phyloP scores from a whole-genome alignment of 495 filamentous ascomycete species.

The Penicillium bialowiezense region DNA sequence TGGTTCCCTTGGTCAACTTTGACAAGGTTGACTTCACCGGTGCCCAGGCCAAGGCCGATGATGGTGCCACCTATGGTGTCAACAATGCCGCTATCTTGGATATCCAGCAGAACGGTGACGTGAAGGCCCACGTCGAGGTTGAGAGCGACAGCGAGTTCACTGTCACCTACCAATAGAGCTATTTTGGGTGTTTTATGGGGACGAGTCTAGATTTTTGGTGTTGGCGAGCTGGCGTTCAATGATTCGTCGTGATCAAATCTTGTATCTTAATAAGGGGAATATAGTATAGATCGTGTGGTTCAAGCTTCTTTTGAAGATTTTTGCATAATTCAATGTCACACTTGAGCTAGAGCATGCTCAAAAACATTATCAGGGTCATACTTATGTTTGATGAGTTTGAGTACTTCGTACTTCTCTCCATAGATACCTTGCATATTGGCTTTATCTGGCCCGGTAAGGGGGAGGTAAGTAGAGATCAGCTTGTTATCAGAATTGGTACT shows the following conservation, averaged over 20 bases:
- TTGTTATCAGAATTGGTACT: conserved; percentile 10
- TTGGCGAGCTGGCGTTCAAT: conserved; percentile 1
- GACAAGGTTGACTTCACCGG: conserved; percentile 49
- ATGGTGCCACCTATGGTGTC: conserved; percentile 26
- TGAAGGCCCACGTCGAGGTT: conserved; percentile 46
- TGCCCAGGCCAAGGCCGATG: conserved; percentile 34
- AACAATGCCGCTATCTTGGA: conserved; percentile 47
- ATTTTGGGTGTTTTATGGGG: conserved; percentile 2
- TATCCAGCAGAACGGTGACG: conserved; percentile 47
- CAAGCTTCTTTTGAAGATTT: no score
- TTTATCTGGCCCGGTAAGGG: conserved; percentile 1
- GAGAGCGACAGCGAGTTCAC: conserved; percentile 35
- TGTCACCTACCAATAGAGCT: conserved; percentile 26
- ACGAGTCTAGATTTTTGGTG: neutral
- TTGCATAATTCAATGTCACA: neutral
- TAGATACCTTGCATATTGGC: conserved; percentile 6
- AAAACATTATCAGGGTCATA: conserved; percentile 15
- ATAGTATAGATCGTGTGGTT: neutral
- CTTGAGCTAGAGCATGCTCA: conserved; percentile 6
- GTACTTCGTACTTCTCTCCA: conserved; percentile 6
- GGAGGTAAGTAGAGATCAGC: conserved; percentile 4
- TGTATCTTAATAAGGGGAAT: neutral
- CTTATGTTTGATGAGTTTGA: conserved; percentile 7
- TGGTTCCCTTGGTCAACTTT: conserved; percentile 56
- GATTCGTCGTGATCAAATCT: neutral